These are phyloP conservation scores for Colletotrichum godetiae DNA, from an alignment of 2,329 filamentous ascomycete species.

Conservation along the genomic window DNA sequence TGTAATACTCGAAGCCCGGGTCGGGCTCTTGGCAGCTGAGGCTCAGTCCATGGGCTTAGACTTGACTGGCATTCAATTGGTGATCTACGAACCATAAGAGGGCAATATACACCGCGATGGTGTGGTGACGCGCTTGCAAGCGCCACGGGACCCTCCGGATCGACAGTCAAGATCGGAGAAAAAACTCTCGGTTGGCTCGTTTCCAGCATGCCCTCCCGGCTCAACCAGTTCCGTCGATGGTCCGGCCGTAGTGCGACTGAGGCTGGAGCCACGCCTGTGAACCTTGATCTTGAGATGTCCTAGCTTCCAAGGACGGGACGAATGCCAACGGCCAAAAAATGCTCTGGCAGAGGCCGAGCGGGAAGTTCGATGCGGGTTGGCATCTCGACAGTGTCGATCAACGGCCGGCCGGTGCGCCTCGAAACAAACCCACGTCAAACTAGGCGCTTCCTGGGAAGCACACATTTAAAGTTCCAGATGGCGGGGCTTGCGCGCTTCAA, in stretches of 20 bases:
- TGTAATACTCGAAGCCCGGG: fast-evolving
- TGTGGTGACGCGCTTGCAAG: background rate
- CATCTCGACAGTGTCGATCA: background rate
- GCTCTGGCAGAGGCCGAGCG: background rate
- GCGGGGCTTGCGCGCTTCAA: background rate
- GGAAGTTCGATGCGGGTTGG: background rate
- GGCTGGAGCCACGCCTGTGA: background rate
- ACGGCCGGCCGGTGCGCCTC: background rate
- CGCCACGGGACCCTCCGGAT: background rate
- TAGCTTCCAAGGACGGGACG: background rate
- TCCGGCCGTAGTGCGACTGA: background rate
- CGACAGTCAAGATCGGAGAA: background rate
- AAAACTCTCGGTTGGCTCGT: background rate
- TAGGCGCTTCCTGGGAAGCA: background rate
- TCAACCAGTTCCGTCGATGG: background rate
- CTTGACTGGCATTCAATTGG: background rate
- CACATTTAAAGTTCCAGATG: background rate
- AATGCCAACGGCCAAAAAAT: background rate
- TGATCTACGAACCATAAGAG: background rate
- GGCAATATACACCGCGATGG: no score
- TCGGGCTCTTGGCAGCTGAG: background rate
- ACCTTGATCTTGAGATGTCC: background rate
- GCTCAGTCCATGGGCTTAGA: background rate
- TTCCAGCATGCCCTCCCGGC: background rate
- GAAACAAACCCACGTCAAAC: background rate